These are phyloP conservation scores for Eucalyptus tenuipes DNA, from an alignment of 345 rosid genomes.

Conservation along the genomic window DNA sequence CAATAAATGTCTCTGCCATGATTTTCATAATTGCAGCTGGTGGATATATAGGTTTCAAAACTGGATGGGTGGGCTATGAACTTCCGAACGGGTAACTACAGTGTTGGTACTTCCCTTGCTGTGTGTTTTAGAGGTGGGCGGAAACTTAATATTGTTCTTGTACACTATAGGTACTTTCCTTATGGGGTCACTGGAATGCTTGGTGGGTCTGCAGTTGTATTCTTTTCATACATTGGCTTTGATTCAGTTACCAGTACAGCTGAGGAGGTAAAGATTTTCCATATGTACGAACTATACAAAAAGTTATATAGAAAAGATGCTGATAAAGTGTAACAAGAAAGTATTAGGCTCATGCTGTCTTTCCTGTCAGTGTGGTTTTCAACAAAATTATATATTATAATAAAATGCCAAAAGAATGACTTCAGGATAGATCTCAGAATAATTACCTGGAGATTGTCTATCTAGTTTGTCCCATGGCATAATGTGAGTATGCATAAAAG, in stretches of 20 bases:
- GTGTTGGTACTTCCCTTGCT: neutral
- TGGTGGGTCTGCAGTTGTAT: slow-evolving; percentile 95
- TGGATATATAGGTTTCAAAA: slow-evolving; percentile 73
- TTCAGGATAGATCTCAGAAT: neutral
- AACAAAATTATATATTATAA: neutral
- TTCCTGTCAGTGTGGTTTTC: neutral
- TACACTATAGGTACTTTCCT: slow-evolving; percentile 53
- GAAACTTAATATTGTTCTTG: neutral
- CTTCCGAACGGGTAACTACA: slow-evolving; percentile 71
- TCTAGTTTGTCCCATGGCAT: neutral
- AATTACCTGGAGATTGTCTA: neutral
- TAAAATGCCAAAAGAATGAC: neutral
- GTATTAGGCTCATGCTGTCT: neutral
- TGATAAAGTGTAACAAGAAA: neutral
- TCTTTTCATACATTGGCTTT: slow-evolving; percentile 92
- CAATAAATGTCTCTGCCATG: slow-evolving; percentile 75
- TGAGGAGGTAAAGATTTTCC: slow-evolving; percentile 56
- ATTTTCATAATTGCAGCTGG: slow-evolving; percentile 77
- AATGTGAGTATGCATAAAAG: neutral
- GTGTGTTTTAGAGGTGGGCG: neutral
- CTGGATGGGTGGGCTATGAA: slow-evolving; percentile 89
- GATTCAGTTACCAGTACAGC: slow-evolving; percentile 98
- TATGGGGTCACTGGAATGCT: slow-evolving; percentile 95
- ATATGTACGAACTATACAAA: neutral
- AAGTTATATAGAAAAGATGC: neutral